These are phyloP conservation scores for Sugiyamaella smithiae DNA, from an alignment of 805 yeast genomes.

Conservation along the genomic window DNA sequence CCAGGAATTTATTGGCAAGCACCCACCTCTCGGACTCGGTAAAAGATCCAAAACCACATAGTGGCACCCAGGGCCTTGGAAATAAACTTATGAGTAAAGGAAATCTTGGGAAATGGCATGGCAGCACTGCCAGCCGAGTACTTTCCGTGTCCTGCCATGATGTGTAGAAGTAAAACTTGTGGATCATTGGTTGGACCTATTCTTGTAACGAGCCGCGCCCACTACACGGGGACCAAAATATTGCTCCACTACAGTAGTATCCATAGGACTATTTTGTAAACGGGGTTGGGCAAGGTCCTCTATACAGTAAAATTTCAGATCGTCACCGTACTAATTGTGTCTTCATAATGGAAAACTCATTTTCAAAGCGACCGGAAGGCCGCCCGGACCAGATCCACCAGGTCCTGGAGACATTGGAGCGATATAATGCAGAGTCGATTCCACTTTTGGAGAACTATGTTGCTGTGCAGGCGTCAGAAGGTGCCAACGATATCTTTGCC, in stretches of 20 bases:
- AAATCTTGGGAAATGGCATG: constrained; percentile 64
- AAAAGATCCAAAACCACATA: constrained; percentile 86
- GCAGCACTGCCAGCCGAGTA: constrained; percentile 48
- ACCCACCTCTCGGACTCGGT: constrained; percentile 65
- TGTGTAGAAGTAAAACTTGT: neutral
- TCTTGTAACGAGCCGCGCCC: neutral
- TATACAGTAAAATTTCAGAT: no score
- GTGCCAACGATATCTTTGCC: constrained; percentile 40
- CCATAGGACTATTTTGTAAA: no score
- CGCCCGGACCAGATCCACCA: constrained; percentile 43
- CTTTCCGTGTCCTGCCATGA: constrained; percentile 27
- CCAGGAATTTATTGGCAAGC: neutral
- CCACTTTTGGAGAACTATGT: constrained; percentile 46
- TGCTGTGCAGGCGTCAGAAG: constrained; percentile 37
- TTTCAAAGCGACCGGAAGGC: constrained; percentile 34
- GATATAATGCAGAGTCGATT: constrained; percentile 45
- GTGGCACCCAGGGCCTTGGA: constrained; percentile 75
- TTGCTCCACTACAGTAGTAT: neutral
- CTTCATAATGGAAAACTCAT: constrained; percentile 34
- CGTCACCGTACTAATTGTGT: neutral
- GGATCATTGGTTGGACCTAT: constrained; percentile 9
- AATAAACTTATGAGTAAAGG: constrained; percentile 53
- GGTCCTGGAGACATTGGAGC: constrained; percentile 41
- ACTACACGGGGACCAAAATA: neutral
- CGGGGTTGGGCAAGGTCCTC: no score